These are phyloP conservation scores for Phytophthora agathidicida DNA, from an alignment of 352 stramenopile genomes.

Conservation along the genomic window DNA sequence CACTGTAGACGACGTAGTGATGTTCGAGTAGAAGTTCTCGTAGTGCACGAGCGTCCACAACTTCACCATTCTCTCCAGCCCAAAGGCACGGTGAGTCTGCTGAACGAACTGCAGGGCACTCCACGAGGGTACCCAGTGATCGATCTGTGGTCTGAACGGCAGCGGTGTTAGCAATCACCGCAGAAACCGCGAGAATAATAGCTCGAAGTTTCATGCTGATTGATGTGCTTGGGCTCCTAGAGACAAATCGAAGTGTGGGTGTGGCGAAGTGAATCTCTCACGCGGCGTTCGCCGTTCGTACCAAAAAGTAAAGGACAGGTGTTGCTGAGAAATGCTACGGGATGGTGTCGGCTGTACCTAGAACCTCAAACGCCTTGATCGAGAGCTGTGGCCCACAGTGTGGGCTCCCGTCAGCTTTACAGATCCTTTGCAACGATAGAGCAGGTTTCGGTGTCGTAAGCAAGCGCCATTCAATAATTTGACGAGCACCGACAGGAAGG, in stretches of 20 bases:
- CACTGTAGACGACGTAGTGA: constrained; percentile 28
- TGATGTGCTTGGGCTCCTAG: neutral
- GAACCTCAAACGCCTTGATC: neutral
- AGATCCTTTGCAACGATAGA: too few species aligned
- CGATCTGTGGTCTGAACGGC: constrained; percentile 18
- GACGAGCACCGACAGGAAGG: too few species aligned
- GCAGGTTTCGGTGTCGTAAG: too few species aligned
- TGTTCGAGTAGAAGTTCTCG: constrained; percentile 53
- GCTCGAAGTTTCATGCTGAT: constrained; percentile 13
- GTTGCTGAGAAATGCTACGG: constrained; percentile 15
- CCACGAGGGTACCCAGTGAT: constrained; percentile 60
- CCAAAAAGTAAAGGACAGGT: constrained; percentile 29
- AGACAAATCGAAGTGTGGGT: constrained; percentile 10
- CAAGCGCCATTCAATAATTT: too few species aligned
- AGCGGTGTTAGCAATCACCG: neutral
- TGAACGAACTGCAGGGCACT: constrained; percentile 36
- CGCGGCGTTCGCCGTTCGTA: constrained; percentile 6
- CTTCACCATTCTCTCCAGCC: constrained; percentile 48
- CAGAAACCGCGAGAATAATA: constrained; percentile 11
- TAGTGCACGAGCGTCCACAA: constrained; percentile 49
- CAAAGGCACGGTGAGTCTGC: constrained; percentile 54
- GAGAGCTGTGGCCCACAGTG: too few species aligned
- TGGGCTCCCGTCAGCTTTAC: neutral
- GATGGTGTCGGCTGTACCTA: constrained; percentile 14
- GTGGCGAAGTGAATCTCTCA: constrained; percentile 5